Conservation (phyloP, 78 protist genomes). For the Bigelowiella natans region DNA sequence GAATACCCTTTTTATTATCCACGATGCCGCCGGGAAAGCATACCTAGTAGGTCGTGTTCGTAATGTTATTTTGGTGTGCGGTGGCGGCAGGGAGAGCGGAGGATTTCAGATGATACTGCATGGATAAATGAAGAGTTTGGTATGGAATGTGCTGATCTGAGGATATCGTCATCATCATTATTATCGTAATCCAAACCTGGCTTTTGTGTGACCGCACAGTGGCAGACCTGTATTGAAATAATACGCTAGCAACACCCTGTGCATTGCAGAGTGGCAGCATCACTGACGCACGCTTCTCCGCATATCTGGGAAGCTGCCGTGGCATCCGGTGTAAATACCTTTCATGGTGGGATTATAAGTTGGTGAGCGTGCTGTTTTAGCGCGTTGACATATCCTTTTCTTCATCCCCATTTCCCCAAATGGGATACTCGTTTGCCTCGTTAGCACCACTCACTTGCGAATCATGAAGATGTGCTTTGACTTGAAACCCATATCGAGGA, state of each 20-base stretch:
- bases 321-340: background rate
- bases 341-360: too few relatives aligned
- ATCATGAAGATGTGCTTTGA: background rate
- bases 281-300: background rate
- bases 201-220: background rate
- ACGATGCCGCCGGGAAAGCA: background rate
- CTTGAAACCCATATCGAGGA: background rate
- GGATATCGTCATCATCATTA: too few relatives aligned
- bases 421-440: too few relatives aligned
- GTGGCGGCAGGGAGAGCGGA: too few relatives aligned
- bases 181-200: too few relatives aligned
- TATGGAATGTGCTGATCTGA: too few relatives aligned
- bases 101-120: too few relatives aligned
- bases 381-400: too few relatives aligned
- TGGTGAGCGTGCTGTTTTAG: too few relatives aligned
- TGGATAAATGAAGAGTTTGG: too few relatives aligned
- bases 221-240: background rate
- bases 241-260: background rate
- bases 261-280: background rate
- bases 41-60: background rate
- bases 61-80: too few relatives aligned
- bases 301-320: background rate
- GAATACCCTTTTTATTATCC: background rate
- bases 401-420: too few relatives aligned
- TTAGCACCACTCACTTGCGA: background rate